Evolutionary conservation across 108 stramenopile genomes (phyloP).

Genomic region (Mayamaea pseudoterrestris): DNA sequence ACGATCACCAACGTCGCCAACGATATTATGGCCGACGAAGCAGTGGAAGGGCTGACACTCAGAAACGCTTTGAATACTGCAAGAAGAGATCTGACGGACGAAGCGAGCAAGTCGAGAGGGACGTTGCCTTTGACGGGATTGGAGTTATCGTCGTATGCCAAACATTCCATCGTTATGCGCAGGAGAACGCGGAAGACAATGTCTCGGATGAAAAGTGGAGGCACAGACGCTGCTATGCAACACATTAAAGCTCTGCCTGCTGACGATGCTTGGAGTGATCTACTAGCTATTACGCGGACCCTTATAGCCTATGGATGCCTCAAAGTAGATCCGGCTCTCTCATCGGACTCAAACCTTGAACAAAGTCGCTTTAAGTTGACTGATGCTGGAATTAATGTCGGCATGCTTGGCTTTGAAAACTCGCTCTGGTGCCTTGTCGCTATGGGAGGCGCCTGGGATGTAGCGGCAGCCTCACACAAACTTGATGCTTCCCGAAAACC

Average conservation of each 20-base stretch:
- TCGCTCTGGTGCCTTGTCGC: slow-evolving; percentile 57
- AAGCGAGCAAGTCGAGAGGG: background rate
- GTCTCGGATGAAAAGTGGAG: slow-evolving; percentile 18
- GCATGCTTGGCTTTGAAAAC: slow-evolving; percentile 73
- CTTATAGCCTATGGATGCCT: slow-evolving; percentile 64
- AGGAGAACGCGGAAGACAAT: slow-evolving; percentile 24
- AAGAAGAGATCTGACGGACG: too few relatives aligned
- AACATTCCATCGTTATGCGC: slow-evolving; percentile 27
- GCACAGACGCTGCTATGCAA: slow-evolving; percentile 21
- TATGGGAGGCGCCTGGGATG: slow-evolving; percentile 69
- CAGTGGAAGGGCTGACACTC: background rate
- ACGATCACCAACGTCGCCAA: slow-evolving; percentile 41
- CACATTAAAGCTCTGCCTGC: slow-evolving; percentile 9
- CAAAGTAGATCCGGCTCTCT: background rate
- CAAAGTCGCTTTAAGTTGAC: slow-evolving; percentile 31
- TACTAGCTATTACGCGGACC: slow-evolving; percentile 50
- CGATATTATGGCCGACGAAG: slow-evolving; percentile 29
- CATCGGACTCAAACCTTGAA: slow-evolving; percentile 17
- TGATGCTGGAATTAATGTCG: slow-evolving; percentile 55
- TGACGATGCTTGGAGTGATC: slow-evolving; percentile 55
- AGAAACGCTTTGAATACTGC: slow-evolving; percentile 4
- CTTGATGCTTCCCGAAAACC: slow-evolving; percentile 21
- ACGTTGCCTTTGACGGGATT: slow-evolving; percentile 5
- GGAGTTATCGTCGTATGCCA: slow-evolving; percentile 26
- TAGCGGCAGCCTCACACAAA: slow-evolving; percentile 37